These are phyloP conservation scores for Phytophthora kernoviae DNA, from an alignment of 352 stramenopile species.

Conservation along the genomic window DNA sequence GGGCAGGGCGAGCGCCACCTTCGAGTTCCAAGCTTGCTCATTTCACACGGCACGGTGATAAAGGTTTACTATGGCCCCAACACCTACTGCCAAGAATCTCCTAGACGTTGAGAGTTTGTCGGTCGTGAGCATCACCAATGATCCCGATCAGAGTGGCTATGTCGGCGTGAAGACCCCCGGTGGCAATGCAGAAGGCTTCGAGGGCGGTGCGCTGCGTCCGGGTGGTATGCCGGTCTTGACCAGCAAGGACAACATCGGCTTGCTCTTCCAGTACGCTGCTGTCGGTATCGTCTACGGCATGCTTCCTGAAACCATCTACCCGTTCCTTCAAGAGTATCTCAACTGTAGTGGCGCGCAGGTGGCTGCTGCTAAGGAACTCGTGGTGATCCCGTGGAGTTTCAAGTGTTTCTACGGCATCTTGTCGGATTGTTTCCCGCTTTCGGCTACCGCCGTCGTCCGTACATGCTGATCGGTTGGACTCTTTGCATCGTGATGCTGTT, in stretches of 20 bases:
- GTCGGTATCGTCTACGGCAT: conserved; percentile 45
- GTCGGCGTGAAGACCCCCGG: conserved; percentile 30
- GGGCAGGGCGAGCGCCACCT: conserved; percentile 2
- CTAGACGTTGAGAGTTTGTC: conserved; percentile 34
- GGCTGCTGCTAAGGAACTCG: conserved; percentile 39
- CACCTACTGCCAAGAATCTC: conserved; percentile 15
- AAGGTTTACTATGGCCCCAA: conserved; percentile 9
- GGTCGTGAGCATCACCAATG: conserved; percentile 34
- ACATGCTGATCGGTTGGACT: conserved; percentile 61
- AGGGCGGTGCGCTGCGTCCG: conserved; percentile 36
- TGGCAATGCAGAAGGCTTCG: conserved; percentile 5
- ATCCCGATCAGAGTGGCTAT: conserved; percentile 28
- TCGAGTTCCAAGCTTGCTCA: background rate
- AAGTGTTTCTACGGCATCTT: conserved; percentile 48
- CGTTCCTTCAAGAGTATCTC: conserved; percentile 47
- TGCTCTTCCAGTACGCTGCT: conserved; percentile 48
- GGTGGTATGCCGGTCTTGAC: conserved; percentile 33
- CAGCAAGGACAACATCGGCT: conserved; percentile 41
- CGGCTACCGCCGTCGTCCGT: conserved; percentile 59
- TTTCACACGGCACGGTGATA: background rate
- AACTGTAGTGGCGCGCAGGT: conserved; percentile 45
- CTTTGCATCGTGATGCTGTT: conserved; percentile 48
- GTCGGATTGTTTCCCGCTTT: conserved; percentile 42
- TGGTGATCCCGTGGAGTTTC: conserved; percentile 55
- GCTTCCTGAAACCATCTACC: conserved; percentile 49